A percentile compares a stretch with the other conserved stretches of the same genome.
These are phyloP conservation scores for Dendrocalamus latiflorus DNA, from an alignment of 202 grass and related monocot species.

Conservation along the genomic window DNA sequence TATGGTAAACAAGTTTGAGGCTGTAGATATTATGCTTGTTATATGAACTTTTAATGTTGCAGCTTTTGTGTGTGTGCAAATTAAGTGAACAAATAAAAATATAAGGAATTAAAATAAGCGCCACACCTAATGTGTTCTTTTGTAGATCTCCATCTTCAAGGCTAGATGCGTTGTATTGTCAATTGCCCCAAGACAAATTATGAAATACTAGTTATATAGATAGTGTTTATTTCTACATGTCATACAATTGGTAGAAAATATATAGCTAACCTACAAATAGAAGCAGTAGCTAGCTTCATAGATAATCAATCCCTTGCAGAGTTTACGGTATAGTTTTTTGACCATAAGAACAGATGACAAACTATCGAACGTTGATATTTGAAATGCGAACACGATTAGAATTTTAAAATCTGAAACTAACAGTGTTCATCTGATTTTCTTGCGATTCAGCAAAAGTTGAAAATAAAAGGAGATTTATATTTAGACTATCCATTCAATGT, in stretches of 20 bases:
- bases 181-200: background rate
- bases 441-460: background rate
- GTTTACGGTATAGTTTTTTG: no score
- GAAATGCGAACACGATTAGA: background rate
- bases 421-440: background rate
- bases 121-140: no score
- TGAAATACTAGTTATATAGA: background rate
- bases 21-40: background rate
- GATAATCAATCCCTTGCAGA: no score
- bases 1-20: background rate
- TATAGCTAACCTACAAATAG: background rate
- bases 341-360: no score
- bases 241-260: background rate
- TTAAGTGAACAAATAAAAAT: background rate
- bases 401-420: background rate
- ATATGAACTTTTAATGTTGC: no score
- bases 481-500: background rate
- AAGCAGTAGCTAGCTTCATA: background rate
- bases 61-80: background rate
- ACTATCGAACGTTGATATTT: background rate
- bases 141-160: background rate
- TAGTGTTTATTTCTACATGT: background rate
- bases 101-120: no score
- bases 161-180: background rate
- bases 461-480: background rate